These are phyloP conservation scores for Ophiobolus disseminans DNA, from an alignment of 2,329 filamentous ascomycete species.

Conservation along the genomic window DNA sequence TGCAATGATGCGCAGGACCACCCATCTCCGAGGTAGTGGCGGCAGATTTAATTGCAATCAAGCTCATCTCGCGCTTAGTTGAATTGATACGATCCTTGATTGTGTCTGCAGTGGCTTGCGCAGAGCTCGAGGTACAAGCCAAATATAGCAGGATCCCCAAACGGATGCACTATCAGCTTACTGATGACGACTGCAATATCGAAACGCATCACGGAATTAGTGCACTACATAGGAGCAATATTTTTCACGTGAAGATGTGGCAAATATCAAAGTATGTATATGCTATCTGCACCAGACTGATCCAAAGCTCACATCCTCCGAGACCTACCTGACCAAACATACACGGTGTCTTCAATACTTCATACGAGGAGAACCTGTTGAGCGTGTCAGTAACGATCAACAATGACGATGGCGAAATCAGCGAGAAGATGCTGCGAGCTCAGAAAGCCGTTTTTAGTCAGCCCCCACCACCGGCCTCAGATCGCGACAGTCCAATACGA, in stretches of 20 bases:
- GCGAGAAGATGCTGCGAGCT: constrained; percentile 41
- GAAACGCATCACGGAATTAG: background rate
- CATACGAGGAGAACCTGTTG: background rate
- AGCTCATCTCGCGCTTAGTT: background rate
- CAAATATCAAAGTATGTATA: too few relatives aligned
- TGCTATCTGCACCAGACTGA: too few relatives aligned
- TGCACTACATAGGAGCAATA: background rate
- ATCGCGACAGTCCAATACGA: constrained; percentile 54
- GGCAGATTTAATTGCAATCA: constrained; percentile 2
- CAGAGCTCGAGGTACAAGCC: background rate
- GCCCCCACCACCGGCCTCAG: constrained; percentile 66
- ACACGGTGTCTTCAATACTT: background rate
- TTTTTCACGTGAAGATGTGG: background rate
- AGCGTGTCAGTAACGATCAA: constrained; percentile 5
- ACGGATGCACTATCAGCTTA: background rate
- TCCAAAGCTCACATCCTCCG: background rate
- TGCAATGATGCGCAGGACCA: constrained; percentile 31
- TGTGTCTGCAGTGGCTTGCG: background rate
- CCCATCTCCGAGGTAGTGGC: constrained; percentile 13
- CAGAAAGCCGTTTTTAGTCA: constrained; percentile 76
- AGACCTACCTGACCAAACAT: background rate
- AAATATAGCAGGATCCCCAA: background rate
- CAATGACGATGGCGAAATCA: constrained; percentile 8
- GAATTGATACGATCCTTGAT: background rate
- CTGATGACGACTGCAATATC: constrained; percentile 1